A percentile compares a stretch with the other conserved stretches of the same genome.
Conservation (phyloP, 208 protist species). For the Trichomonas gallinae region DNA sequence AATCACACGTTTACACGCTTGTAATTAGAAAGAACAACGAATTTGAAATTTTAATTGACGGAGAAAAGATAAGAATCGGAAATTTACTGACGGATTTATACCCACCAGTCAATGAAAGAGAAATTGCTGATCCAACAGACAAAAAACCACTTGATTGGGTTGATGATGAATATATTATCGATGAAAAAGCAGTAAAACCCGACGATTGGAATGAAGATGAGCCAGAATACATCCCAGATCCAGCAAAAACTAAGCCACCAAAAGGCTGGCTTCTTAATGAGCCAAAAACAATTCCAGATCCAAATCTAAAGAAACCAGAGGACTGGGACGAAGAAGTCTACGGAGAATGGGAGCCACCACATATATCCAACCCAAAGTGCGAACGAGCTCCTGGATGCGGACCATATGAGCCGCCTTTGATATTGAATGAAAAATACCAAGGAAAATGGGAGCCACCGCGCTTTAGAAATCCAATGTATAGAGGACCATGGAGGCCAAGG, state of each 20-base stretch:
- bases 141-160: constrained; percentile 41
- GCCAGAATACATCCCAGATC: constrained; percentile 30
- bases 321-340: constrained; percentile 42
- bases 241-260: neutral
- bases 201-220: constrained; percentile 43
- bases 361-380: constrained; percentile 38
- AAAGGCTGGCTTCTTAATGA: constrained; percentile 13
- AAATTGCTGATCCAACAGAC: constrained; percentile 39
- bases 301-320: constrained; percentile 25
- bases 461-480: constrained; percentile 42
- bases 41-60: constrained; percentile 38
- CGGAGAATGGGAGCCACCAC: constrained; percentile 35
- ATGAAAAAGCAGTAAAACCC: neutral
- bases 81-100: constrained; percentile 33
- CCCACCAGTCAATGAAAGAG: constrained; percentile 31
- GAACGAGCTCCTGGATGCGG: neutral
- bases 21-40: constrained; percentile 29
- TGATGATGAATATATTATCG: constrained; percentile 25
- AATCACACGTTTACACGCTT: constrained; percentile 33
- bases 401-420: constrained; percentile 30
- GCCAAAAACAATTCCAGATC: constrained; percentile 33
- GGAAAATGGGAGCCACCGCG: constrained; percentile 34
- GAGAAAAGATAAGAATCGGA: constrained; percentile 20
- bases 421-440: constrained; percentile 38
- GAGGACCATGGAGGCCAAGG: constrained; percentile 38